Evolutionary conservation across 495 filamentous ascomycete species (phyloP).

Genomic region (Mytilinidion resinicola): DNA sequence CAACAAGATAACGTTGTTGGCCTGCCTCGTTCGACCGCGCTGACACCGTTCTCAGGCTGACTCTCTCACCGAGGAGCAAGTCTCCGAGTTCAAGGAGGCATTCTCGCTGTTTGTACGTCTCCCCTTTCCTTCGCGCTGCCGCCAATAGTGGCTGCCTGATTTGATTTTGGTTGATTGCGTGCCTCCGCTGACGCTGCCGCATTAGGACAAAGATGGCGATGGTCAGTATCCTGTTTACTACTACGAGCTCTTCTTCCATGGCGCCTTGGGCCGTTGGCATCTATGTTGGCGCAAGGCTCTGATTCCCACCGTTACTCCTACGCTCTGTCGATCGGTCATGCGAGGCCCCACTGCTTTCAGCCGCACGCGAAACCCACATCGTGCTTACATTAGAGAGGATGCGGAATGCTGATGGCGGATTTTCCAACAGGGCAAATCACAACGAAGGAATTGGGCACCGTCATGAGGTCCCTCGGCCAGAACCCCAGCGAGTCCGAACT

Average conservation of each 20-base stretch:
- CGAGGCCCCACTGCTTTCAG: background rate
- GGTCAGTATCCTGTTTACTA: slow-evolving; percentile 57
- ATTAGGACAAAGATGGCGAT: slow-evolving; percentile 99
- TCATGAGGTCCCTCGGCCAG: slow-evolving; percentile 99
- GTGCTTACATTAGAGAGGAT: no score
- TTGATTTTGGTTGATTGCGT: background rate
- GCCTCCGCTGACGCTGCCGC: slow-evolving; percentile 12
- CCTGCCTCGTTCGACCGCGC: background rate
- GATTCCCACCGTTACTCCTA: background rate
- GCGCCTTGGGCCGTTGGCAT: background rate
- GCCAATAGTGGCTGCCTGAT: slow-evolving; percentile 22
- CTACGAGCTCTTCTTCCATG: background rate
- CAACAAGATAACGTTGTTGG: slow-evolving; percentile 14
- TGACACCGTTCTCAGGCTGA: slow-evolving; percentile 34
- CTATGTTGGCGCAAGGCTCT: background rate
- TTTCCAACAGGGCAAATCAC: slow-evolving; percentile 87
- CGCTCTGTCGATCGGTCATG: background rate
- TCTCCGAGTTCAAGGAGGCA: slow-evolving; percentile 99
- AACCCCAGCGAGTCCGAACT: slow-evolving; percentile 98
- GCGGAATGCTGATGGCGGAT: background rate
- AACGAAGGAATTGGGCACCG: slow-evolving; percentile 97
- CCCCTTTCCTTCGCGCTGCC: background rate
- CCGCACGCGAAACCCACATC: background rate
- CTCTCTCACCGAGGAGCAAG: slow-evolving; percentile 91
- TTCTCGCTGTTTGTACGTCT: slow-evolving; percentile 98